Conservation (phyloP, 23 red algal genomes). For the Gracilaria gracilis region DNA sequence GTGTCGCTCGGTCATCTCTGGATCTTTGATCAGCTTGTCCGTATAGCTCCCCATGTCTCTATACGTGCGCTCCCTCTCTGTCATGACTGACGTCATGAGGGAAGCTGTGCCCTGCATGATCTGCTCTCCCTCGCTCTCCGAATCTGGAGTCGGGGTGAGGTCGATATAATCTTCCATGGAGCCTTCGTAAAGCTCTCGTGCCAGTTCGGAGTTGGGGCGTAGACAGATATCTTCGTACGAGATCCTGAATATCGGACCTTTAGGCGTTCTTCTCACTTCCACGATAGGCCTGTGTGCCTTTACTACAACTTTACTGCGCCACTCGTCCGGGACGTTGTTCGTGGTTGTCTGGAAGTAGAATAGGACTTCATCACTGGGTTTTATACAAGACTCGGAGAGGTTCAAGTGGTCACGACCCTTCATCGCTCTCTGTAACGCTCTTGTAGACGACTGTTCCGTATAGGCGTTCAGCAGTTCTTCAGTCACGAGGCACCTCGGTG, state of each 20-base stretch:
- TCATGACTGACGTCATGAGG: no score
- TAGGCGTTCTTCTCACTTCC: neutral
- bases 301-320: no score
- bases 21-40: no score
- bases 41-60: no score
- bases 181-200: no score
- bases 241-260: neutral
- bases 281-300: neutral
- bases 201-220: conserved; percentile 4
- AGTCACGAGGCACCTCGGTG: neutral
- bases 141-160: no score
- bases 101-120: no score
- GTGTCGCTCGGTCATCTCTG: no score
- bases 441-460: conserved; percentile 20
- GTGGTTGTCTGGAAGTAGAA: conserved; percentile 25
- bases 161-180: no score
- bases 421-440: conserved; percentile 26
- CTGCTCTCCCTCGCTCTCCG: no score
- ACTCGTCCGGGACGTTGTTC: conserved; percentile 9
- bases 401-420: conserved; percentile 1
- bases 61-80: no score
- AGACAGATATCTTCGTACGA: conserved; percentile 24
- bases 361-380: neutral
- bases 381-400: neutral
- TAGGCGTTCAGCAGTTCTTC: conserved; percentile 22